phyloP scores from a whole-genome alignment of 306 rosid genomes.

The Dicorynia guianensis region DNA sequence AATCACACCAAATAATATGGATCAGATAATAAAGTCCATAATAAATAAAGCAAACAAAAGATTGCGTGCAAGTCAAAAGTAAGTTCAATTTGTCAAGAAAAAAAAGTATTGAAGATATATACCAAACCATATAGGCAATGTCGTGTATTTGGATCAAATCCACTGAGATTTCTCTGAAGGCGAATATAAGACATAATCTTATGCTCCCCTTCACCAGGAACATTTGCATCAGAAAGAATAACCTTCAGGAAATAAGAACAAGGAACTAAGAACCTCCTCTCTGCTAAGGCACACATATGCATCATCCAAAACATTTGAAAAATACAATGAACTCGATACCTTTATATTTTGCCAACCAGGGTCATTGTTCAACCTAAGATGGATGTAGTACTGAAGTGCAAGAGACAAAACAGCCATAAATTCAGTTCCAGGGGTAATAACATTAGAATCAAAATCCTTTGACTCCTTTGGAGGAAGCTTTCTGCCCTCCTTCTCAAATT shows the following conservation, averaged over 20 bases:
- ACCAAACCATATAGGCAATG: slow-evolving; percentile 99
- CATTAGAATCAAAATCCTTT: slow-evolving; percentile 85
- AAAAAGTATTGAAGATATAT: slow-evolving; percentile 53
- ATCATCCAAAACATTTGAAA: slow-evolving; percentile 23
- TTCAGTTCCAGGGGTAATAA: slow-evolving; percentile 97
- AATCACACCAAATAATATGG: slow-evolving; percentile 34
- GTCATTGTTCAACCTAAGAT: slow-evolving; percentile 92
- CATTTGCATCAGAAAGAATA: slow-evolving; percentile 98
- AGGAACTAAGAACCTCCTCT: slow-evolving; percentile 27
- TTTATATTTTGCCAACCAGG: slow-evolving; percentile 94
- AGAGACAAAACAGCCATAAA: slow-evolving; percentile 91
- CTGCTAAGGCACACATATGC: slow-evolving; percentile 3
- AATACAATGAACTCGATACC: slow-evolving; percentile 53
- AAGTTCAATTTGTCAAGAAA: slow-evolving; percentile 20
- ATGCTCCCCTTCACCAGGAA: slow-evolving; percentile 99
- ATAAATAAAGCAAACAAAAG: slow-evolving; percentile 22
- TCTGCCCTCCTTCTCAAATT: slow-evolving; percentile 95
- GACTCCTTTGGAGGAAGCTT: slow-evolving; percentile 91
- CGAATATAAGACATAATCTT: slow-evolving; percentile 98
- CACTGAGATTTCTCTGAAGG: slow-evolving; percentile 93
- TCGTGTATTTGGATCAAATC: slow-evolving; percentile 91
- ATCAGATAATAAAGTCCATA: slow-evolving; percentile 15
- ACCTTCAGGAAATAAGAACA: slow-evolving; percentile 59
- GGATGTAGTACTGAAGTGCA: slow-evolving; percentile 95
- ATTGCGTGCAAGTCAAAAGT: neutral